These are phyloP conservation scores for Tolypocladium nubicola DNA, from an alignment of 2,329 filamentous ascomycete species.

Conservation along the genomic window DNA sequence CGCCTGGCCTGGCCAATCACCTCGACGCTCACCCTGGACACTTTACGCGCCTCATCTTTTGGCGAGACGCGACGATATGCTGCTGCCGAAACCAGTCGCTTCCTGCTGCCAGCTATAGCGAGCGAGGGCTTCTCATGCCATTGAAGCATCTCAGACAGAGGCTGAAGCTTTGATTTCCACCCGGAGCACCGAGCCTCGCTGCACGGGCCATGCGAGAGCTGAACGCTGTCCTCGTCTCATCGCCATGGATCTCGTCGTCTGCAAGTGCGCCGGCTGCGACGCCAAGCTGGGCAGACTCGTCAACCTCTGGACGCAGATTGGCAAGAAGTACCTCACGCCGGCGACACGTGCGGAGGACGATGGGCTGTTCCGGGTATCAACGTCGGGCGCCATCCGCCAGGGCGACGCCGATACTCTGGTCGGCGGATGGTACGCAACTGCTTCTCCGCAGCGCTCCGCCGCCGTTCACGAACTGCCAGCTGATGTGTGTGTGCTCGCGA, in stretches of 20 bases:
- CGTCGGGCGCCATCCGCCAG: constrained; percentile 13
- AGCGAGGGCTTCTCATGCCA: not conserved
- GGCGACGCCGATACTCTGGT: constrained; percentile 25
- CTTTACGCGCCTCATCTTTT: not conserved
- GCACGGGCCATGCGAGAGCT: not conserved
- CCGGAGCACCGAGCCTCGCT: no score
- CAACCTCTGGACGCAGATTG: constrained; percentile 30
- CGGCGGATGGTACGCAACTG: constrained; percentile 19
- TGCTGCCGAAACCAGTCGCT: not conserved
- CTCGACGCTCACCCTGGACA: not conserved
- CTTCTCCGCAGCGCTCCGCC: not conserved
- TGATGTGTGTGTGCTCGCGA: not conserved
- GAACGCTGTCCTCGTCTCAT: not conserved
- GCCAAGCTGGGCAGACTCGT: constrained; percentile 17
- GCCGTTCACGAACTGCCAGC: not conserved
- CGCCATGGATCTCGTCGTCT: constrained; percentile 23
- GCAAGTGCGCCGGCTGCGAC: constrained; percentile 23
- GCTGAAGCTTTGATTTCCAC: not conserved
- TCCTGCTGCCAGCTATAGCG: not conserved
- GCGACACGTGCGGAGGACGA: constrained; percentile 12
- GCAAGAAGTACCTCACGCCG: constrained; percentile 28
- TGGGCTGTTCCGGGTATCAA: constrained; percentile 8
- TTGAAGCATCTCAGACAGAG: not conserved
- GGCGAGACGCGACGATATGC: not conserved
- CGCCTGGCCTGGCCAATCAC: not conserved